Conservation (phyloP, 306 rosid species). For the Casuarina cunninghamiana region DNA sequence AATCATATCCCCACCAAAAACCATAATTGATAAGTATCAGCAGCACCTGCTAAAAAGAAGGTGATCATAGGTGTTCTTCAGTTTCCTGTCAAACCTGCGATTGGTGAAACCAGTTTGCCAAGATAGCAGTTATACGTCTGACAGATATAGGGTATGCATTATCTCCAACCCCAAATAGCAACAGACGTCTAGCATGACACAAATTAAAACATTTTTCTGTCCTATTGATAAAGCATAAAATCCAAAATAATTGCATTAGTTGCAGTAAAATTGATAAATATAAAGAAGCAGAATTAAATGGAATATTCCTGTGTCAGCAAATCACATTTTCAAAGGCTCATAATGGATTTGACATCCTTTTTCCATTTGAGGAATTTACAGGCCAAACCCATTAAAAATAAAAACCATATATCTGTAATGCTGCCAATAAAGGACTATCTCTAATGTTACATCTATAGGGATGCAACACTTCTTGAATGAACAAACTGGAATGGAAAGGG, state of each 20-base stretch:
- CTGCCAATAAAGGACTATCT: conserved; percentile 10
- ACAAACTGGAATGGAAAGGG: conserved; percentile 4
- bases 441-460: background rate
- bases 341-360: conserved; percentile 8
- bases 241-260: background rate
- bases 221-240: background rate
- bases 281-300: background rate
- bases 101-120: conserved; percentile 3
- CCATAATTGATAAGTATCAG: conserved; percentile 25
- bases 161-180: conserved; percentile 7
- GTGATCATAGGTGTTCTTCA: conserved; percentile 93
- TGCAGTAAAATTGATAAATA: background rate
- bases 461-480: conserved; percentile 15
- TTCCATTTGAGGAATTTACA: conserved; percentile 10
- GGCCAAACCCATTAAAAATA: conserved; percentile 17
- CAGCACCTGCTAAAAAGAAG: conserved; percentile 95
- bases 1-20: background rate
- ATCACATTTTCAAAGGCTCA: conserved; percentile 3
- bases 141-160: background rate
- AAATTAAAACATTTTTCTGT: background rate
- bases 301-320: conserved; percentile 10
- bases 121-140: background rate
- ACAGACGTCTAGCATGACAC: background rate
- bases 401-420: background rate
- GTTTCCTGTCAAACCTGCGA: conserved; percentile 94